Base-by-base conservation (phyloP, 2,329 filamentous ascomycete genomes). In the Aspergillus novoparasiticus region DNA sequence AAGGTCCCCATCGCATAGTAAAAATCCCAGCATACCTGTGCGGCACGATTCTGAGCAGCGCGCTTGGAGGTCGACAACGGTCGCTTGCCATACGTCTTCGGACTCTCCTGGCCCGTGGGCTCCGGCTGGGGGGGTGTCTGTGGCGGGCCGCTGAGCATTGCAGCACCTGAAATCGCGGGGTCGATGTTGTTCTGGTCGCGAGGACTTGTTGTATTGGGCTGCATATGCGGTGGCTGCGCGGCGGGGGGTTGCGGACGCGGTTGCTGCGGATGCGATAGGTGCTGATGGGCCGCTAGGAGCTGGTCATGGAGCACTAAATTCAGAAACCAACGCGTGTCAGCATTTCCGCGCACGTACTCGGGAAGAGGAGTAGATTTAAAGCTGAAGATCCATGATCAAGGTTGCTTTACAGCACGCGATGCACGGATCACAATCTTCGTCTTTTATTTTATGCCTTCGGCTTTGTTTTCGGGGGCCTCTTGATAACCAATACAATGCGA, bases 31-130 rank as follows among this genome's bases (percentile, higher is more conserved):
- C 89, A 75, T 86, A 97, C 95, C 89, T 99, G 95, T 59, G 95
- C 95, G 71, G 94, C 95, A 76, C 95, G 86, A 75, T 99, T 99
- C 77, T 99, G 95, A 11, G 95, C 95, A 32, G 95, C 95, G 69
- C 95, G 90, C 82, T 98, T 99, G 43, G 93, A 97, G 51, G 94
- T 95, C 30, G 94, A 97, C 64, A 99, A 82, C 80, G 97, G 94
- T 59, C 95, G 87, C 79, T 97, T 96, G 60, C 83, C 83, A 64
- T 81, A 82, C 14, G 89, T 89, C 79, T 95, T 94, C 58, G 89
- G 85, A 66, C 89, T 86, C 66, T 91, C 81, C 64, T 75, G 72
- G 19, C 66, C 70, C 5, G 71, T 41, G 61, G 74, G 21, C 46
- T 73, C 64, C 28, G 72, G 67, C 50, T 74, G 70, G 32, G 73